Percentiles rank a stretch among this genome's conserved stretches.
phyloP scores from a whole-genome alignment of 805 yeast genomes.

The Starmerella stellata region DNA sequence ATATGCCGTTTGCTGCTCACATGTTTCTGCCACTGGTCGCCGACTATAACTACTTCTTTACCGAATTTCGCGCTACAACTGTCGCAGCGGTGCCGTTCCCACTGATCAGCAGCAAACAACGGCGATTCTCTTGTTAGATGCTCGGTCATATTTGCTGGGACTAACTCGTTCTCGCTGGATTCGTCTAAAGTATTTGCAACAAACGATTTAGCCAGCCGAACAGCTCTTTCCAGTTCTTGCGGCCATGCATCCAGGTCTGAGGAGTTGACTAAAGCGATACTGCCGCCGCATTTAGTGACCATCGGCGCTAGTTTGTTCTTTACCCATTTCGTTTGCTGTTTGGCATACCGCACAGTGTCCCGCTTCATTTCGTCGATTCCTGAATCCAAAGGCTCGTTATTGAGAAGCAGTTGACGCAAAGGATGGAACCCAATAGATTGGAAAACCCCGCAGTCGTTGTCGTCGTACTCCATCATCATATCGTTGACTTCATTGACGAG shows the following conservation, averaged over 20 bases:
- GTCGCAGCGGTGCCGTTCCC: constrained; percentile 57
- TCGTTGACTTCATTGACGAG: constrained; percentile 51
- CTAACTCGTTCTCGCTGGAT: neutral
- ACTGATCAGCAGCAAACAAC: constrained; percentile 20
- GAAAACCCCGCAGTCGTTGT: constrained; percentile 47
- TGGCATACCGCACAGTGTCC: constrained; percentile 72
- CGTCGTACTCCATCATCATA: constrained; percentile 26
- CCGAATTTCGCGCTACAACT: constrained; percentile 37
- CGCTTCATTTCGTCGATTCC: constrained; percentile 43
- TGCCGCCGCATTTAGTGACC: constrained; percentile 39
- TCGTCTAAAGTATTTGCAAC: constrained; percentile 10
- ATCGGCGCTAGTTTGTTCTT: constrained; percentile 48
- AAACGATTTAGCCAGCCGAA: constrained; percentile 30
- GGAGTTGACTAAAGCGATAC: constrained; percentile 48
- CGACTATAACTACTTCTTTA: constrained; percentile 46
- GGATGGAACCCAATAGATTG: constrained; percentile 82
- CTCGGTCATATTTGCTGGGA: neutral
- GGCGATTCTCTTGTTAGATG: neutral
- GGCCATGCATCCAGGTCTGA: constrained; percentile 51
- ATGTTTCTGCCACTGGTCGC: constrained; percentile 58
- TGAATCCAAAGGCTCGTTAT: constrained; percentile 2
- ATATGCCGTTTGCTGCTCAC: constrained; percentile 50
- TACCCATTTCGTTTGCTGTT: constrained; percentile 82
- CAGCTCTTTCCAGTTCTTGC: constrained; percentile 30
- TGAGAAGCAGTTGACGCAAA: constrained; percentile 16